Conservation (phyloP, 108 stramenopile genomes). For the Nitzschia sp. region DNA sequence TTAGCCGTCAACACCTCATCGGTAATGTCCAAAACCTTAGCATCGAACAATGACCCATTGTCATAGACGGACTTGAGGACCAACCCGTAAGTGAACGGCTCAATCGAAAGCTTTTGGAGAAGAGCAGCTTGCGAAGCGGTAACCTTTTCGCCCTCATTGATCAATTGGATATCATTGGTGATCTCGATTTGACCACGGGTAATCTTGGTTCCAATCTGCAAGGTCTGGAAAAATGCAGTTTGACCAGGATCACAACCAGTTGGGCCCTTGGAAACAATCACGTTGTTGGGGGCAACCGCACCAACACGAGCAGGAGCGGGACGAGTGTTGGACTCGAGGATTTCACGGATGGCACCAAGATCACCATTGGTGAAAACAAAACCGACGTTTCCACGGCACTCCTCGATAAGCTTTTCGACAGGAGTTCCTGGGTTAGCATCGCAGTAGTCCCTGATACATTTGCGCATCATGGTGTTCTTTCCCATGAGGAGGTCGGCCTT, state of each 20-base stretch:
- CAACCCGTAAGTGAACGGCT: constrained; percentile 98
- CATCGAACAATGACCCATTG: constrained; percentile 95
- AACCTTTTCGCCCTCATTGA: constrained; percentile 92
- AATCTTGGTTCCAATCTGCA: constrained; percentile 99
- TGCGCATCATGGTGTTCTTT: constrained; percentile 99
- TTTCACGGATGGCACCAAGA: constrained; percentile 82
- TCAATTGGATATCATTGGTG: constrained; percentile 92
- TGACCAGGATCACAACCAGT: constrained; percentile 99
- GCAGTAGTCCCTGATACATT: constrained; percentile 89
- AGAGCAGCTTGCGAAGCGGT: constrained; percentile 91
- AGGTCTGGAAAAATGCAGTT: constrained; percentile 99
- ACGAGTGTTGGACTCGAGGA: constrained; percentile 85
- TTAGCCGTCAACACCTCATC: constrained; percentile 91
- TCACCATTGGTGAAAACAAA: constrained; percentile 99
- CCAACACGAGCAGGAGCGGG: constrained; percentile 98
- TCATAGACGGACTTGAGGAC: constrained; percentile 91
- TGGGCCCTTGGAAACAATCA: constrained; percentile 95
- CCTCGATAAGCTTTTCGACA: constrained; percentile 63
- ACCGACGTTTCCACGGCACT: constrained; percentile 96
- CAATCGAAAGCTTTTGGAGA: constrained; percentile 95
- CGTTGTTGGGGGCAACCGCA: constrained; percentile 89
- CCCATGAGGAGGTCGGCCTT: constrained; percentile 88
- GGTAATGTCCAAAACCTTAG: constrained; percentile 95
- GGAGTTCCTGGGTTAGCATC: constrained; percentile 94
- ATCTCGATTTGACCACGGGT: constrained; percentile 97